Percentiles rank a stretch among this genome's conserved stretches.
These are phyloP conservation scores for Neofusicoccum umdonicola DNA, from an alignment of 2,329 filamentous ascomycete species.

Conservation along the genomic window DNA sequence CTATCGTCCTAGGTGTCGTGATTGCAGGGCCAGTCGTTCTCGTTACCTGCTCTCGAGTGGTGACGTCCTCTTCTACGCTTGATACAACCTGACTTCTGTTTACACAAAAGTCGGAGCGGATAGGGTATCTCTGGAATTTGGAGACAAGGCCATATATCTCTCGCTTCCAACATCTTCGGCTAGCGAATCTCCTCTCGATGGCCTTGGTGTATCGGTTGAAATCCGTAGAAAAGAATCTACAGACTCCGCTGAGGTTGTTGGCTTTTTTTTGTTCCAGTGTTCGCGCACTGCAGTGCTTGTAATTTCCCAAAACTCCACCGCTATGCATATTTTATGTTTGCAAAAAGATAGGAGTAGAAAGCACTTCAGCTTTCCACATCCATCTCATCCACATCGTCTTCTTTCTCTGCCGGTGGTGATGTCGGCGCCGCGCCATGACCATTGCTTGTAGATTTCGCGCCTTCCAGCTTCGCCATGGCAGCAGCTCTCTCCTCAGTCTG, in stretches of 20 bases:
- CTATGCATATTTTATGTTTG: neutral
- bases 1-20: too few species aligned
- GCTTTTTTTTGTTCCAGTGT: neutral
- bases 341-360: neutral
- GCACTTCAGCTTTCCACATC: conserved; percentile 8
- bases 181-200: too few species aligned
- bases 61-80: too few species aligned
- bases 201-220: too few species aligned
- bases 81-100: too few species aligned
- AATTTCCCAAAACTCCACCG: neutral
- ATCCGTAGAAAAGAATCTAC: too few species aligned
- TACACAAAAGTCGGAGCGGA: too few species aligned
- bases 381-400: neutral
- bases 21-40: too few species aligned
- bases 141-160: too few species aligned
- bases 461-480: neutral
- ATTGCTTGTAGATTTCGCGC: neutral
- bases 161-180: too few species aligned
- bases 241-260: neutral
- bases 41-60: too few species aligned
- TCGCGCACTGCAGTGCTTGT: neutral
- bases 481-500: conserved; percentile 28
- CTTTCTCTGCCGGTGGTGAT: neutral
- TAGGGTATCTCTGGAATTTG: too few species aligned
- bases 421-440: neutral